A percentile compares a stretch with the other conserved stretches of the same genome.
Evolutionary conservation across 345 rosid species (phyloP).

Genomic region (Hypericum androsaemum): DNA sequence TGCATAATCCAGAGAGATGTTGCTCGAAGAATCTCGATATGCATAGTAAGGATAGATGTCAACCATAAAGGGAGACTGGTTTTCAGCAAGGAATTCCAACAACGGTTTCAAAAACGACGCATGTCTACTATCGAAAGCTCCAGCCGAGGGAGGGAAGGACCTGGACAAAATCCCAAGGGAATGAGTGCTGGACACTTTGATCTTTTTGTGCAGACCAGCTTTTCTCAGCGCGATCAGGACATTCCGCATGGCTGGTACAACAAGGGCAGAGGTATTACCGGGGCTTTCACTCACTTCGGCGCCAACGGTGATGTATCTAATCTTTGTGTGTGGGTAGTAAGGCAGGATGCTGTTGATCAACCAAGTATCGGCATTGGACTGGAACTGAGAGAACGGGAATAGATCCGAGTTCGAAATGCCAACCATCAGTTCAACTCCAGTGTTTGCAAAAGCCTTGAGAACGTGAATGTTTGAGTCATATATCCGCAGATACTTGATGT

Average conservation of each 20-base stretch:
- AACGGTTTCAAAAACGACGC: constrained; percentile 73
- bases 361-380: constrained; percentile 81
- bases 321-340: constrained; percentile 72
- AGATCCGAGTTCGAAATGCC: constrained; percentile 82
- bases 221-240: constrained; percentile 52
- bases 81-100: constrained; percentile 81
- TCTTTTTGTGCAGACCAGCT: constrained; percentile 59
- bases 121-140: constrained; percentile 68
- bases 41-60: constrained; percentile 84
- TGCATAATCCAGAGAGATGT: constrained; percentile 74
- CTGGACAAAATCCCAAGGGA: constrained; percentile 76
- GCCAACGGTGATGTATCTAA: constrained; percentile 79
- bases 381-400: constrained; percentile 64
- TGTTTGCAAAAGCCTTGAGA: constrained; percentile 84
- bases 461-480: constrained; percentile 79
- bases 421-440: constrained; percentile 76
- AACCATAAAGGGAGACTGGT: constrained; percentile 86
- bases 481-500: constrained; percentile 63
- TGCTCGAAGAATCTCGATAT: constrained; percentile 59
- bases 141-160: constrained; percentile 92
- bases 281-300: constrained; percentile 65
- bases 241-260: constrained; percentile 85
- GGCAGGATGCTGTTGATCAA: constrained; percentile 76
- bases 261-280: constrained; percentile 45
- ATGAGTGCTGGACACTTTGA: constrained; percentile 78